phyloP scores from a whole-genome alignment of 495 filamentous ascomycete genomes.

The Aspergillus haitiensis region DNA sequence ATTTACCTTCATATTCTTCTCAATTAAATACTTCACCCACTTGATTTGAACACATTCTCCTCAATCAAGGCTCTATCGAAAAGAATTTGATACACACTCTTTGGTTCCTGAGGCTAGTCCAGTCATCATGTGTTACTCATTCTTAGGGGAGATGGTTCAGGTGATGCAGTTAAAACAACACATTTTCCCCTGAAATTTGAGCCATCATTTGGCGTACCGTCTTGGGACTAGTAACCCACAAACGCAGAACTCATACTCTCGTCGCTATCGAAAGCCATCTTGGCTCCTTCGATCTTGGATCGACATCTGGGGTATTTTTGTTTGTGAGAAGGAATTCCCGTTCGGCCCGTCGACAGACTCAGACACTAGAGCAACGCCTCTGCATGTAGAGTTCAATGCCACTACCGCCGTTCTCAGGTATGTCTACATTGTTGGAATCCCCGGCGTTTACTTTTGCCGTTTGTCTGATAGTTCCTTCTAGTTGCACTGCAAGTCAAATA shows the following conservation, averaged over 20 bases:
- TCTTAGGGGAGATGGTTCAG: too few species aligned
- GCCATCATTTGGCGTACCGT: background rate
- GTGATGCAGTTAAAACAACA: too few species aligned
- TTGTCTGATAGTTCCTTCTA: background rate
- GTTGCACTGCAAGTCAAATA: background rate
- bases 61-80: too few species aligned
- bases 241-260: background rate
- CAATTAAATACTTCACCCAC: too few species aligned
- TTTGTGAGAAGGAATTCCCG: background rate
- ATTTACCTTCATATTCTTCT: too few species aligned
- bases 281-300: background rate
- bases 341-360: background rate
- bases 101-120: too few species aligned
- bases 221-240: background rate
- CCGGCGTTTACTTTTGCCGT: background rate
- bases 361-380: background rate
- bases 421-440: background rate
- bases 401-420: background rate
- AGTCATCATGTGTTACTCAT: too few species aligned
- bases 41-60: too few species aligned
- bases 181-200: too few species aligned
- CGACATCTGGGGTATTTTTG: background rate
- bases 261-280: too few species aligned
- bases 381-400: background rate
- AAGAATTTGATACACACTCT: too few species aligned